These are phyloP conservation scores for Chondrostereum purpureum DNA, from an alignment of 1,284 basidiomycete genomes.

Conservation along the genomic window DNA sequence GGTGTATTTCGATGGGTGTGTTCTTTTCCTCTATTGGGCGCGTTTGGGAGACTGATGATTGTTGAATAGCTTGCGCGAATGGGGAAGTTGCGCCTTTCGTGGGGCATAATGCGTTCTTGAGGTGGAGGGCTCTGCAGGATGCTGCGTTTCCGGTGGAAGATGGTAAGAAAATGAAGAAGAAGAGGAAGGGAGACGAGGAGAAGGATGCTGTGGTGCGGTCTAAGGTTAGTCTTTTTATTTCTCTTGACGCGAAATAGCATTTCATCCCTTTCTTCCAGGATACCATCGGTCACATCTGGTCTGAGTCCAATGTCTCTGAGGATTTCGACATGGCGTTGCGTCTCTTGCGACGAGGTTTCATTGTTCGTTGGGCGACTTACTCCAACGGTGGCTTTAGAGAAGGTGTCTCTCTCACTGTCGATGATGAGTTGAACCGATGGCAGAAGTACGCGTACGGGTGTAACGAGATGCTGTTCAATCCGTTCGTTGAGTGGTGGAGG, in stretches of 20 bases:
- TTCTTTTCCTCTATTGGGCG: slow-evolving; percentile 8
- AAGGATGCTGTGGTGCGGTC: slow-evolving; percentile 22
- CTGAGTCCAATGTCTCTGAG: slow-evolving; percentile 76
- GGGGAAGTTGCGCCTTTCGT: slow-evolving; percentile 83
- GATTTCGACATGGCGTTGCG: slow-evolving; percentile 72
- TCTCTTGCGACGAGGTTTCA: slow-evolving; percentile 22
- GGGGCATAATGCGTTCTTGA: slow-evolving; percentile 82
- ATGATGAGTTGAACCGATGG: slow-evolving; percentile 81
- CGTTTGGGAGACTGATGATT: not conserved
- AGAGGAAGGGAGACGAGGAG: not conserved
- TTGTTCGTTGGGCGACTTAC: slow-evolving; percentile 78
- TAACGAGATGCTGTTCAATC: slow-evolving; percentile 52
- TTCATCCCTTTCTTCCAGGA: not conserved
- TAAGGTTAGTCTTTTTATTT: not conserved
- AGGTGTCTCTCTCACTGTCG: slow-evolving; percentile 78
- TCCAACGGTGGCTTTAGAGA: slow-evolving; percentile 78
- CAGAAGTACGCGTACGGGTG: slow-evolving; percentile 44
- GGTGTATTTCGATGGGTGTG: slow-evolving; percentile 59
- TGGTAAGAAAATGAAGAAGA: slow-evolving; percentile 27
- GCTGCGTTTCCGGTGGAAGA: slow-evolving; percentile 67
- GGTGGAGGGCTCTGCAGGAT: slow-evolving; percentile 81
- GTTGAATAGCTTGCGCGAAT: slow-evolving; percentile 49
- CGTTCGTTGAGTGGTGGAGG: slow-evolving; percentile 62
- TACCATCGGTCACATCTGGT: slow-evolving; percentile 55
- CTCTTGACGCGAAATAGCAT: not conserved